phyloP scores from a whole-genome alignment of 768 basidiomycete genomes.

The Basidioascus undulatus region DNA sequence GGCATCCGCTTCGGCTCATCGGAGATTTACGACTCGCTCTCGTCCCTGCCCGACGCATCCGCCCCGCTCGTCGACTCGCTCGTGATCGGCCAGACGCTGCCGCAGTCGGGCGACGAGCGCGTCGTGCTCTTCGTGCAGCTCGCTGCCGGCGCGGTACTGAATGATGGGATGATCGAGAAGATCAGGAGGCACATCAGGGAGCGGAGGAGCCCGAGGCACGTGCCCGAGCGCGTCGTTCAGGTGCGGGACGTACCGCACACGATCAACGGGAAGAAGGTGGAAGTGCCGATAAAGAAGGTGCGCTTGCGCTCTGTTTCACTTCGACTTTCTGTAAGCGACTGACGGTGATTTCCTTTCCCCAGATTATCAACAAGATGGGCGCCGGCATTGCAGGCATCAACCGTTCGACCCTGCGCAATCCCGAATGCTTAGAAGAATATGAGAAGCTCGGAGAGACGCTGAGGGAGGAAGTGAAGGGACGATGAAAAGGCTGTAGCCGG shows the following conservation, averaged over 20 bases:
- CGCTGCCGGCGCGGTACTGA: constrained; percentile 26
- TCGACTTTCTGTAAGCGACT: constrained; percentile 6
- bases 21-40: constrained; percentile 64
- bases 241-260: constrained; percentile 32
- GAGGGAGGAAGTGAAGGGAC: constrained; percentile 28
- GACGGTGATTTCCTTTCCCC: background rate
- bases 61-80: constrained; percentile 42
- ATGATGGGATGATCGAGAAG: constrained; percentile 28
- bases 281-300: constrained; percentile 54
- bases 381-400: constrained; percentile 43
- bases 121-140: constrained; percentile 54
- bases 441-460: constrained; percentile 24
- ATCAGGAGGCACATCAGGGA: constrained; percentile 40
- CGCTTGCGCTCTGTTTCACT: constrained; percentile 8
- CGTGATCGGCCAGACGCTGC: constrained; percentile 44
- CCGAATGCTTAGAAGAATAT: constrained; percentile 42
- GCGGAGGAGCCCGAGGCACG: constrained; percentile 49
- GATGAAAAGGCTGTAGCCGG: no score
- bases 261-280: constrained; percentile 55
- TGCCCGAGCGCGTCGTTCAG: constrained; percentile 23
- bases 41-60: constrained; percentile 39
- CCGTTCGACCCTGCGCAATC: constrained; percentile 45
- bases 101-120: constrained; percentile 41
- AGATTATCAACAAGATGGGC: constrained; percentile 48
- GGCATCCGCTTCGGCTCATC: constrained; percentile 63